Evolutionary conservation across 352 stramenopile species (phyloP), one percentile per base, ranked within the genome.

Genomic region (Pythium aristosporum): DNA sequence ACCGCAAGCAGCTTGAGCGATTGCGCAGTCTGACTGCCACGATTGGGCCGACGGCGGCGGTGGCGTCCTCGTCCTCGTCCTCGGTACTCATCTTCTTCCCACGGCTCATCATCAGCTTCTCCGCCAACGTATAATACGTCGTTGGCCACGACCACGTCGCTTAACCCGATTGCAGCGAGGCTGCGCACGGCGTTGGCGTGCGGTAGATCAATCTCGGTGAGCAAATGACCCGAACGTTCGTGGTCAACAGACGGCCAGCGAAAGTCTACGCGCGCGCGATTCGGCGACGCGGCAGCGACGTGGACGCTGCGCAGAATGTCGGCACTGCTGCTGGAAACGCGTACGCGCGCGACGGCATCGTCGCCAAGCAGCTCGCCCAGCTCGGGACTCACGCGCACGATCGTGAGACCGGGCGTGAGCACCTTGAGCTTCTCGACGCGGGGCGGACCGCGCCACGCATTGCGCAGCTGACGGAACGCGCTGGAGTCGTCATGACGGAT

Each of bases 401-500:
- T 21, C 39, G 59, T 65, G 59, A 58, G 48, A 7, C 59, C 59
- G 9, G 49, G 59, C 11, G 49, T 53, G 37, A 50, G 28, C 12
- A 65, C 41, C 37, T 65, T 52, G 49, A 65, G 48, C 49, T 65
- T 65, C 30, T 65, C 59, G 12, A 65, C 37, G 8, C 49, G 25
- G 11, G 34, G 34, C 6, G 54, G 8, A 3, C 3, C 8, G 2
- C 30, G 52, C 6, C 25, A 30, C 25, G 25, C 25, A 5, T 30
- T 21, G 41, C 8, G 37, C 37, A 3, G 16, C 12, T 3, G 51
- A 47, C 9, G 18, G 11, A 46, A 52, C 0, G 28, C 2, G 28
- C 25, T 5, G 25, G 25, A 32, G 15, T 44, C 47, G 15, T 50
- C 30, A 13, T 18, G 25, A 11, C 49, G 49, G 20, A 65, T 53